phyloP scores from a whole-genome alignment of 148 eudicot genomes.

The Camellia japonica region DNA sequence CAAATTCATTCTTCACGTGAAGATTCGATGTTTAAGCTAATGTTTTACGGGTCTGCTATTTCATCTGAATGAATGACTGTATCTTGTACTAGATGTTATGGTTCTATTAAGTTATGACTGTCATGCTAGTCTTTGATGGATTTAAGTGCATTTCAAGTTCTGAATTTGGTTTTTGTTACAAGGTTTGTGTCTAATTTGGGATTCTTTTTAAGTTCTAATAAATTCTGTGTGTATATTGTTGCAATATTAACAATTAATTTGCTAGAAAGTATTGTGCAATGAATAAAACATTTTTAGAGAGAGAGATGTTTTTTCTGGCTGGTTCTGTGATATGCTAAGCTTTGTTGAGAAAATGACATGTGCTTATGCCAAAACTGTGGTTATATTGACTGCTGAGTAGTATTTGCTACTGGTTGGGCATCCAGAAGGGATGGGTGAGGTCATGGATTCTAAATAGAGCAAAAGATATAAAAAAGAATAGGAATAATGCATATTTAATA shows the following conservation, averaged over 20 bases:
- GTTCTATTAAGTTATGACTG: too few species aligned
- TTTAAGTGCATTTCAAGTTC: not conserved
- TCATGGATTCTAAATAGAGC: not conserved
- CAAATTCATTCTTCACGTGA: not conserved
- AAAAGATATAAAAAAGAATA: not conserved
- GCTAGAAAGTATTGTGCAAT: not conserved
- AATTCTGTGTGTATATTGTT: not conserved
- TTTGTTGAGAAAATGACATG: not conserved
- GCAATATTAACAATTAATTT: not conserved
- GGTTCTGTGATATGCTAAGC: not conserved
- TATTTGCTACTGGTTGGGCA: not conserved
- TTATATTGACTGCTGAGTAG: not conserved
- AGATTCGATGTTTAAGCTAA: not conserved
- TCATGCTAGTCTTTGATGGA: not conserved
- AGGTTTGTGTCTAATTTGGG: not conserved
- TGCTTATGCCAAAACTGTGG: not conserved
- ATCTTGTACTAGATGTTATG: too few species aligned
- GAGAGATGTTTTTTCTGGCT: not conserved
- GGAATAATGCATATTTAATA: not conserved
- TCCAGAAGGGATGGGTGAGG: not conserved
- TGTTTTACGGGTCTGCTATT: not conserved
- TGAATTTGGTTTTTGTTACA: not conserved
- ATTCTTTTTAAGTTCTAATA: not conserved
- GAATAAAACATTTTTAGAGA: not conserved
- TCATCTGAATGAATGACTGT: not conserved